A percentile compares a stretch with the other conserved stretches of the same genome.
Evolutionary conservation across 192 early-diverging fungal species (phyloP).

Genomic region (Coemansia sp.): DNA sequence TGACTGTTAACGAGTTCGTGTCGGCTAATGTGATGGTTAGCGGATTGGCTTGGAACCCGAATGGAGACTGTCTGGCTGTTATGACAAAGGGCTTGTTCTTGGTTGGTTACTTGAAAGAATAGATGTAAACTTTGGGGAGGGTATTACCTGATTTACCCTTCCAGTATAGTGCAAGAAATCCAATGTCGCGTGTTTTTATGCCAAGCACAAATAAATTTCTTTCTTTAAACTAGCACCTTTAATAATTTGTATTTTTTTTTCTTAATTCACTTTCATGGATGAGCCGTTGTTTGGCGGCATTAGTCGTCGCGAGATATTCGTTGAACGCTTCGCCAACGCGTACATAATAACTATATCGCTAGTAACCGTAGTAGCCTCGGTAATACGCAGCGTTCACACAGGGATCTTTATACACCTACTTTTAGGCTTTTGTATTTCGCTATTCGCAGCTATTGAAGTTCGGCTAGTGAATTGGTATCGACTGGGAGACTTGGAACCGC

Average conservation of each 20-base stretch:
- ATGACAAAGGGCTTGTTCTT: constrained; percentile 45
- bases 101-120: constrained; percentile 33
- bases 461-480: constrained; percentile 60
- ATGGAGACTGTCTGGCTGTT: constrained; percentile 36
- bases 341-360: constrained; percentile 21
- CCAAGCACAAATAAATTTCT: background rate
- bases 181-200: background rate
- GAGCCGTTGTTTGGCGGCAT: constrained; percentile 58
- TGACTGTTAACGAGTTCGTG: constrained; percentile 33
- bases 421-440: constrained; percentile 23
- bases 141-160: background rate
- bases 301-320: constrained; percentile 50
- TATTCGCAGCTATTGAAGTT: constrained; percentile 45
- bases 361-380: constrained; percentile 19
- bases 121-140: background rate
- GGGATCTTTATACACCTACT: constrained; percentile 32
- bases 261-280: constrained; percentile 26
- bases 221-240: background rate
- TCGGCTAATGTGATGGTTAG: constrained; percentile 16
- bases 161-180: background rate
- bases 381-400: constrained; percentile 22
- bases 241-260: background rate
- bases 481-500: constrained; percentile 59
- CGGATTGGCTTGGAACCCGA: constrained; percentile 41
- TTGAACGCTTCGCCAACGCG: constrained; percentile 41